Evolutionary conservation across 2,329 filamentous ascomycete species (phyloP), one percentile per base, ranked within the genome.

Genomic region (Colletotrichum spinosum): DNA sequence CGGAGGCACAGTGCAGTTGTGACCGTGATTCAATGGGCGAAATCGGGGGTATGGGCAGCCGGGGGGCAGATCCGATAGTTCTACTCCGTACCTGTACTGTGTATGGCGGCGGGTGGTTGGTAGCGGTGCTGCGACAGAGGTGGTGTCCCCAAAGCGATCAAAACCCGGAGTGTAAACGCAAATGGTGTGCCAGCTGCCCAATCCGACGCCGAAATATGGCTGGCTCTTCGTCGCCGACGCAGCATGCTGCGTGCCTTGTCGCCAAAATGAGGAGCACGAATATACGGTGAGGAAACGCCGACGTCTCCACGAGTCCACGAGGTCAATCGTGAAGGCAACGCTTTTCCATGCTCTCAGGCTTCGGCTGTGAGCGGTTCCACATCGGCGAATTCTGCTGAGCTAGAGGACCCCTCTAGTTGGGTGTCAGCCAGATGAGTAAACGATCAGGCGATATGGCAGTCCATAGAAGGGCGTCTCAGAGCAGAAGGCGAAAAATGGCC

Each of bases 241-340:
- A 63, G 41, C 37, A 34, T 42, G 33, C 39, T 44, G 39, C 56
- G 56, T 63, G 41, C 42, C 39, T 55, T 53, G 48, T 44, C 62
- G 25, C 63, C 45, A 53, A 49, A 39, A 50, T 38, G 34, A 42
- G 9, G 39, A 57, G 48, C 52, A 63, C 59, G 63, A 63, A 63
- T 52, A 25, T 25, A 57, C 63, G 63, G 63, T 66, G 63, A 66
- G 59, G n/a, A 49, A 57, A 48, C 53, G 63, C 63, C 58, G 63
- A 65, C 57, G 52, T 62, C 58, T 44, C 63, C 63, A 57, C 59
- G 58, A 52, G 63, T 54, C 48, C 63, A 66, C 63, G 63, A 66
- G 63, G 63, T 63, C 63, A 66, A 50, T 57, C 13, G 37, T 45
- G 42, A 55, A 39, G 48, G 54, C 37, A 49, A 58, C 53, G 48